Evolutionary conservation across 768 basidiomycete species (phyloP).

Genomic region (Pisolithus marmoratus): DNA sequence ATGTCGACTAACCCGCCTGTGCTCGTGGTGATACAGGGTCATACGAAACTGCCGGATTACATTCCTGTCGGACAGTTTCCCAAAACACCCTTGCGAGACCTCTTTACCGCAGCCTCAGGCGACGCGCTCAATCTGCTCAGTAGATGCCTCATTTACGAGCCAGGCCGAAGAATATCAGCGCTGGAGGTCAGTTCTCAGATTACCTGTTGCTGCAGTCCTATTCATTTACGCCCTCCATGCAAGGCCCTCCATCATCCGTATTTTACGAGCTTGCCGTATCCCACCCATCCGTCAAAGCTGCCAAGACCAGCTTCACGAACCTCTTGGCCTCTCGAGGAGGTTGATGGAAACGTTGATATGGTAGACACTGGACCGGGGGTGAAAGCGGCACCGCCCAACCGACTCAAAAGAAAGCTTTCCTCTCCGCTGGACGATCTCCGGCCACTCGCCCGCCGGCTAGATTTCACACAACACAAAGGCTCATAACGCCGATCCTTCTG

Average conservation of each 20-base stretch:
- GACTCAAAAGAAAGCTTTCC: constrained; percentile 65
- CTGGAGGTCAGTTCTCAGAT: constrained; percentile 51
- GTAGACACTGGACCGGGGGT: constrained; percentile 44
- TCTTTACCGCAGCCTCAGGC: constrained; percentile 86
- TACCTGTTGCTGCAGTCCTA: not conserved
- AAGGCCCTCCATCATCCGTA: constrained; percentile 86
- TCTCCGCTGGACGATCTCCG: constrained; percentile 48
- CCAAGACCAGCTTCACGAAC: constrained; percentile 60
- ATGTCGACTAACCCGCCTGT: not conserved
- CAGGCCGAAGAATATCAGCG: constrained; percentile 73
- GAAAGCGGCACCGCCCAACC: constrained; percentile 47
- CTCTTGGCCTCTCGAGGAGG: constrained; percentile 64
- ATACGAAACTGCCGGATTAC: constrained; percentile 88
- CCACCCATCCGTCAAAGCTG: constrained; percentile 82
- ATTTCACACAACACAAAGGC: constrained; percentile 47
- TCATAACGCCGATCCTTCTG: constrained; percentile 17
- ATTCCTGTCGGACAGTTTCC: constrained; percentile 83
- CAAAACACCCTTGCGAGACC: constrained; percentile 71
- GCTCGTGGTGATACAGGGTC: constrained; percentile 52
- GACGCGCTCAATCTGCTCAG: constrained; percentile 80
- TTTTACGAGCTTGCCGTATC: constrained; percentile 80
- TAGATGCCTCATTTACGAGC: constrained; percentile 81
- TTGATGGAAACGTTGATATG: constrained; percentile 67
- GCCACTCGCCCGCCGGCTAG: constrained; percentile 64
- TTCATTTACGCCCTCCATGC: not conserved